Base-by-base conservation (phyloP, 2,329 filamentous ascomycete genomes). In the Pseudofabraea citricarpa region DNA sequence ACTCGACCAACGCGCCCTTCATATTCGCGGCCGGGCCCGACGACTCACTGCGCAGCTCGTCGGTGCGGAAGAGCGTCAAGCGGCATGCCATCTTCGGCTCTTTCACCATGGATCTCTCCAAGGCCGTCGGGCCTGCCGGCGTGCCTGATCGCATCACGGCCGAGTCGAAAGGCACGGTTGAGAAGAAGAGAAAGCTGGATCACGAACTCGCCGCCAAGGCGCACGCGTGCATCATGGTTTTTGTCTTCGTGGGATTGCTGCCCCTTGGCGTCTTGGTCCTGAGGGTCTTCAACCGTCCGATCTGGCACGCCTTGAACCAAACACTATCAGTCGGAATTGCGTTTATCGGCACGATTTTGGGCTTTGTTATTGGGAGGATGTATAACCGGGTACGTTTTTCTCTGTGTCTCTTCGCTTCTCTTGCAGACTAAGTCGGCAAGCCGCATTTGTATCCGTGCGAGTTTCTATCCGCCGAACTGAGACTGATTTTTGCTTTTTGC, bases 311-410 rank as follows among this genome's bases (percentile, higher is more conserved):
- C 27, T 51, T 72, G 16, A 72, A 73, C 45, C 79, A 83, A 61
- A 57, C 57, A 1, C 48, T 77, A 18, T 77, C 72, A 10, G 55
- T 74, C 18, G 42, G 73, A 3, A 54, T 76, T 13, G 68, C 73
- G 7, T 55, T 80, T 6, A 56, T 71, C 13, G 79, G 76, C 5
- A 64, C 72, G 10, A 69, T 64, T 2, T 53, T 79, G 16, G 80
- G 79, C 2, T 64, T 83, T n/a, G 59, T 68, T 29, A 65, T 50
- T 26, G 52, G 53, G 1, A 53, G 72, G 7, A 75, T 65, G 47
- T 81, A 81, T 49, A 74, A 78, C 45, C 65, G 78, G 53, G 79
- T 81, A 65, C 60, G 74, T 62, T n/a, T n/a, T n/a, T n/a, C n/a
- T n/a, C n/a, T n/a, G n/a, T n/a, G n/a, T n/a, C n/a, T n/a, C n/a